Base-by-base conservation (phyloP, 805 yeast species). In the Teunomyces barrocoloradensis region DNA sequence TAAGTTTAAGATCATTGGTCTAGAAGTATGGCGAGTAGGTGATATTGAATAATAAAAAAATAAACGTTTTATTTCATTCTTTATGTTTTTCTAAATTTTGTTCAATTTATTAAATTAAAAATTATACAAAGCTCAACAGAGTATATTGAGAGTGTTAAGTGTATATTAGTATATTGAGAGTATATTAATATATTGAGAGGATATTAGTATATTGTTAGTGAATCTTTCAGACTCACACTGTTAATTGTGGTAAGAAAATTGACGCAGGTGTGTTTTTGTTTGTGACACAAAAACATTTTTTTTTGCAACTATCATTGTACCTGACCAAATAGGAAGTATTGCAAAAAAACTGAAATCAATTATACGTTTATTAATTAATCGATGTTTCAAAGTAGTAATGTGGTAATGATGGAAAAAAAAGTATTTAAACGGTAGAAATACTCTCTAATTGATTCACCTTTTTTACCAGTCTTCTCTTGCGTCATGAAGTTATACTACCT, bases 11-110 rank as follows among this genome's bases (percentile, higher is more conserved):
- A 82, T 92, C 4, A 67, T 85, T 35, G 91, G 87, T 0, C 67
- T 92, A 34, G 98, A 91, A 61, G 76, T 92, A 0, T 91, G 98
- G 98, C 77, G 85, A 50, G 78, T 90, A 5, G 85, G 87, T 6
- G 65, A 60, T 43, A 45, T 57, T 32, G 54, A 53, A 32, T 47
- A 39, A 42, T n/a, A 25, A 37, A 23, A 7, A 37, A 4, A 2
- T 15, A 15, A 15, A 13, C 6, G 12, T 23, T 20, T 5, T 11
- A 12, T 5, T 10, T 18, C 38, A 35, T 6, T 18, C 7, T 35
- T 9, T 11, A 11, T 4, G 2, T 20, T 7, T 20, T 35, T 11
- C 6, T 17, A 17, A 34, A 4, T 10, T 21, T 36, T 20, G 3
- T 11, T n/a, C 33, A 21, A 21, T 6, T 21, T 21, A 21, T 21